phyloP scores from a whole-genome alignment of 108 stramenopile genomes.

The Conticribra guillardii region DNA sequence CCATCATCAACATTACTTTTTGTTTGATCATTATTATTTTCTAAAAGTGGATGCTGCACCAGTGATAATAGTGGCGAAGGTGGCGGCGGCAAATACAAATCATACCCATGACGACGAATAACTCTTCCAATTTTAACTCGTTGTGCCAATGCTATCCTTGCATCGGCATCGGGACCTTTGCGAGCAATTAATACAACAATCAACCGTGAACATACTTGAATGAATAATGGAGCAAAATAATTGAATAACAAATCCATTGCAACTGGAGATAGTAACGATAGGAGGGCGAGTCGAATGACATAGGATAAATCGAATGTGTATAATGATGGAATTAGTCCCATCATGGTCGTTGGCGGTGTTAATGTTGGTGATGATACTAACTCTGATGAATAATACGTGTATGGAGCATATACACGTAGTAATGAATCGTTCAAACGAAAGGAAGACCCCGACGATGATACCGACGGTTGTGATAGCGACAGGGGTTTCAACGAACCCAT shows the following conservation, averaged over 20 bases:
- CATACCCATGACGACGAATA: constrained; percentile 21
- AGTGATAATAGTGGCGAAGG: neutral
- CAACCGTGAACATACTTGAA: constrained; percentile 9
- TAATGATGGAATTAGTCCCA: constrained; percentile 3
- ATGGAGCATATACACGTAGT: constrained; percentile 22
- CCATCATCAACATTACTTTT: neutral
- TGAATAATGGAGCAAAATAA: constrained; percentile 17
- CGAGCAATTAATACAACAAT: constrained; percentile 9
- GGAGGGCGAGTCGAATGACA: constrained; percentile 2
- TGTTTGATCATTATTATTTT: neutral
- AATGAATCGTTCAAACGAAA: neutral
- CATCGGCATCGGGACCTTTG: constrained; percentile 14
- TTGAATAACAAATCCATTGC: constrained; percentile 27
- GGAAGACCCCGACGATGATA: neutral
- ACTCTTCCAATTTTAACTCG: constrained; percentile 26
- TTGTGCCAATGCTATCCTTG: constrained; percentile 15
- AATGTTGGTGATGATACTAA: constrained; percentile 5
- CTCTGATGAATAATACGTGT: constrained; percentile 11
- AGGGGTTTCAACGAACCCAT: constrained; percentile 18
- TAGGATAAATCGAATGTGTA: constrained; percentile 18
- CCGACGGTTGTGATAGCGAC: constrained; percentile 9
- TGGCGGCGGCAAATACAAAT: constrained; percentile 36
- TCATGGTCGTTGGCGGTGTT: neutral
- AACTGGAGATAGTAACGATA: constrained; percentile 28
- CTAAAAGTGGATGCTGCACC: too few species aligned